phyloP scores from a whole-genome alignment of 176 grass and related monocot species.

The barley (Hordeum vulgare) region MorexV3_pseudomolecules_assembly NC_058521.1:605456860-605457359 shows the following conservation, averaged over 20 bases:
- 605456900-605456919: slow-evolving; percentile 34
- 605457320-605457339: too few relatives aligned
- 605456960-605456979: slow-evolving; percentile 28
- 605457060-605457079: slow-evolving; percentile 7
- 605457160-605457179: slow-evolving; percentile 18
- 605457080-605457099: slow-evolving; percentile 27
- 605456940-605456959: slow-evolving; percentile 36
- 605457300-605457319: too few relatives aligned
- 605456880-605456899: slow-evolving; percentile 42
- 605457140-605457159: slow-evolving; percentile 23
- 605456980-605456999: slow-evolving; percentile 34
- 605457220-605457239: slow-evolving; percentile 39
- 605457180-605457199: neutral
- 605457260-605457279: too few relatives aligned
- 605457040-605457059: slow-evolving; percentile 33
- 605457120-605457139: slow-evolving; percentile 24
- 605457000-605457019: slow-evolving; percentile 43
- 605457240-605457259: slow-evolving; percentile 19
- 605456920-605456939: slow-evolving; percentile 40
- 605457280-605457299: too few relatives aligned
- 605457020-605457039: slow-evolving; percentile 28
- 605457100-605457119: slow-evolving; percentile 34
- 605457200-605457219: slow-evolving; percentile 14
- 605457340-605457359: too few relatives aligned
- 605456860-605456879: slow-evolving; percentile 35